phyloP scores from a whole-genome alignment of 192 early-diverging fungal genomes.

The Mortierella antarctica region DNA sequence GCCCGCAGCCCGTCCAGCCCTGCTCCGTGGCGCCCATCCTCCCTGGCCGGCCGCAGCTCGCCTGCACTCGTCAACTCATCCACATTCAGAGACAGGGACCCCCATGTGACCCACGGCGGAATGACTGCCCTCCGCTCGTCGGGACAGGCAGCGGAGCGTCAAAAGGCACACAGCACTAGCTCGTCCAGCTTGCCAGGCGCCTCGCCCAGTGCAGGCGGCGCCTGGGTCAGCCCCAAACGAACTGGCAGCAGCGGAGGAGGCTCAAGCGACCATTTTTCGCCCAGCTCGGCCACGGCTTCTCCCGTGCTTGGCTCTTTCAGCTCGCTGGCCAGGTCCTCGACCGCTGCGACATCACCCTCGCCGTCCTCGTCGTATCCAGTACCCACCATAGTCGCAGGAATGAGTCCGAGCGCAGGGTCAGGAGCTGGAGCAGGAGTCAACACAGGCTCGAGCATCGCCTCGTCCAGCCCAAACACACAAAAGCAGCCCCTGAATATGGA shows the following conservation, averaged over 20 bases:
- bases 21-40: slow-evolving; percentile 40
- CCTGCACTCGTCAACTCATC: slow-evolving; percentile 24
- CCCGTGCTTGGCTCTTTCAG: slow-evolving; percentile 15
- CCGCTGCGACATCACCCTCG: not conserved
- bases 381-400: slow-evolving; percentile 4
- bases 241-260: not conserved
- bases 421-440: not conserved
- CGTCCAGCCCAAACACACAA: not conserved
- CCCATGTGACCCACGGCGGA: not conserved
- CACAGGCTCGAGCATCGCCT: not conserved
- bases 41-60: slow-evolving; percentile 32
- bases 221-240: slow-evolving; percentile 1
- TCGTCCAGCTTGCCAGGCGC: not conserved
- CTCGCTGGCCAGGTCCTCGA: slow-evolving; percentile 7
- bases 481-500: slow-evolving; percentile 45
- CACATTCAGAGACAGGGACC: slow-evolving; percentile 9
- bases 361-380: slow-evolving; percentile 2
- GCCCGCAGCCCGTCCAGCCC: not conserved
- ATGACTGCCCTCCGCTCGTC: slow-evolving; percentile 15
- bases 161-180: slow-evolving; percentile 6
- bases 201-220: slow-evolving; percentile 1
- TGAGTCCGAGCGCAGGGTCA: not conserved
- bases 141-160: slow-evolving; percentile 5
- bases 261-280: not conserved
- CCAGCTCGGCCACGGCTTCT: not conserved